Evolutionary conservation across 352 stramenopile species (phyloP), one percentile per base, ranked within the genome.

Genomic region (Blastocystis sp.): DNA sequence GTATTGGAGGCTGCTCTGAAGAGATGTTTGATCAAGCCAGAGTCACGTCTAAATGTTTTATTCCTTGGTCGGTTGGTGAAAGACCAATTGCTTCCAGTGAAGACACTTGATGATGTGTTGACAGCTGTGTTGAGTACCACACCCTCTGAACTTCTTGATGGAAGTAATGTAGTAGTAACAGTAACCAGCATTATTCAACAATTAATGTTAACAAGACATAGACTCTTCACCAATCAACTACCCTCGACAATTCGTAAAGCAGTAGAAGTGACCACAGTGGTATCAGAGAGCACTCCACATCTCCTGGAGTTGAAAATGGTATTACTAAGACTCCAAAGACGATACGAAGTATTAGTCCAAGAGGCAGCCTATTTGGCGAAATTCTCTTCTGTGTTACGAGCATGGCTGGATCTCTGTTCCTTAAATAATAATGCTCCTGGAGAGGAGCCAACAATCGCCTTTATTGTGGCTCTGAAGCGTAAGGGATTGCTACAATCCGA

Each of bases 331-430:
- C 51, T 84, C 0, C 73, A 84, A 27, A 54, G 27, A 1, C 51
- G 54, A 35, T 84, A 84, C 24, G 51, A 69, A 37, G 73, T 84
- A 2, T 57, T 84, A 22, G 73, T 66, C 9, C 73, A 84, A 57
- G 73, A 84, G 30, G 48, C 73, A 5, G 73, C 40, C 7, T 69
- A 66, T 57, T 35, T 68, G 51, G 1, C 22, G 9, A 58, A 42
- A 15, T 69, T 84, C 51, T 13, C 42, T 1, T 37, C 17, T 1
- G 73, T 84, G 44, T 40, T 69, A 13, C 48, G 30, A 37, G 73
- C n/a, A 4, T 84, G 73, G 73, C 9, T 84, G 30, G 15, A 66
- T 22, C 51, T 84, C 13, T 76, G 13, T 44, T 27, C 30, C 33
- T 15, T 6, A 33, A 4, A 76, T 2, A 33, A 33, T 9, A 48